Percentiles rank a stretch among this genome's conserved stretches.
These are phyloP conservation scores for Herpotrichia juniperi DNA, from an alignment of 2,329 filamentous ascomycete species.

Conservation along the genomic window DNA sequence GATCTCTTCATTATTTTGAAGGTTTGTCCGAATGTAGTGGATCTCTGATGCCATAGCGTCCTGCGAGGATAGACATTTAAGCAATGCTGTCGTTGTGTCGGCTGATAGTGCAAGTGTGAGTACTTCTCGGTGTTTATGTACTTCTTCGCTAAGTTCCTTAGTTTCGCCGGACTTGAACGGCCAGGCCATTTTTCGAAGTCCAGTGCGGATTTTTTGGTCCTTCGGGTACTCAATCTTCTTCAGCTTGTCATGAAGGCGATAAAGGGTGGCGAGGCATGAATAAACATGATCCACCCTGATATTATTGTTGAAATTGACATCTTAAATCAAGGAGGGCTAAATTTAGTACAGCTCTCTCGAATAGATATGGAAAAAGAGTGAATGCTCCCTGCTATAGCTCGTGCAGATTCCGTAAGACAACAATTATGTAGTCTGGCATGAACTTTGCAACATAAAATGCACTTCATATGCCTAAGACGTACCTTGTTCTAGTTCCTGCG, in stretches of 20 bases:
- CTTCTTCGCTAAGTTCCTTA: constrained; percentile 2
- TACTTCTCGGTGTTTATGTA: constrained; percentile 6
- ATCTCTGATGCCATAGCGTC: constrained; percentile 2
- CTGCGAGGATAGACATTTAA: constrained; percentile 6
- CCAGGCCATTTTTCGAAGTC: constrained; percentile 2
- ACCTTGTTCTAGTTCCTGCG: constrained; percentile 15
- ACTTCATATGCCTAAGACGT: too few species aligned
- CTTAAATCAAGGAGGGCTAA: too few species aligned
- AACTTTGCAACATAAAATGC: too few species aligned
- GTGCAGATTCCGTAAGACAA: too few species aligned
- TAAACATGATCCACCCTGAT: constrained; percentile 14
- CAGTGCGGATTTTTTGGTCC: background rate
- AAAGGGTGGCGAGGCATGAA: constrained; percentile 9
- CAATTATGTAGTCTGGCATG: too few species aligned
- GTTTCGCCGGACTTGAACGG: constrained; percentile 10
- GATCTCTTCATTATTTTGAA: constrained; percentile 5
- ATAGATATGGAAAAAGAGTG: too few species aligned
- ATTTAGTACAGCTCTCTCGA: too few species aligned
- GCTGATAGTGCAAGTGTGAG: constrained; percentile 10
- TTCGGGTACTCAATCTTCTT: background rate
- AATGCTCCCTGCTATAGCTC: too few species aligned
- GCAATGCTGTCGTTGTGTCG: constrained; percentile 9
- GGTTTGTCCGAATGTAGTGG: background rate
- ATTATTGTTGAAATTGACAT: background rate
- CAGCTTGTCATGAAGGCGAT: constrained; percentile 9